These are phyloP conservation scores for Davidsoniella neocaledoniae DNA, from an alignment of 2,329 filamentous ascomycete species.

Conservation along the genomic window DNA sequence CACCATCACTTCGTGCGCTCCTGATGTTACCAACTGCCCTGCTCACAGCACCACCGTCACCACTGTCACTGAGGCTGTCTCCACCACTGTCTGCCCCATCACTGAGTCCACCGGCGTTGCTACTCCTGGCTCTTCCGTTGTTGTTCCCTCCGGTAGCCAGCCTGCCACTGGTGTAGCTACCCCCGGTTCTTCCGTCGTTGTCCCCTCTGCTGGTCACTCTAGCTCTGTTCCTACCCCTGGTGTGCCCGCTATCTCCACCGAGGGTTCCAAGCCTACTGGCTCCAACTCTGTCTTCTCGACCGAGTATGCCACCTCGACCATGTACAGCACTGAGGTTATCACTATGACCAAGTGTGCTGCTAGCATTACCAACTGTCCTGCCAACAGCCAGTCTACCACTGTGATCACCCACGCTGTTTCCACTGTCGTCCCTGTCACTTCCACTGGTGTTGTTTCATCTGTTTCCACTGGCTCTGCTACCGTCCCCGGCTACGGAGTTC, in stretches of 20 bases:
- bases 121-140: conserved; percentile 13
- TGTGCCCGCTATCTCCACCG: neutral
- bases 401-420: conserved; percentile 16
- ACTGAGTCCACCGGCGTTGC: conserved; percentile 14
- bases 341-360: conserved; percentile 10
- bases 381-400: neutral
- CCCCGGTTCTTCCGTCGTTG: conserved; percentile 12
- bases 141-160: conserved; percentile 13
- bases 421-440: conserved; percentile 29
- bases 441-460: neutral
- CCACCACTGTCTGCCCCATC: conserved; percentile 30
- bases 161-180: conserved; percentile 11
- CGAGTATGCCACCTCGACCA: neutral
- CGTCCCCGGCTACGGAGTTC: neutral
- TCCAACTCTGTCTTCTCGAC: neutral
- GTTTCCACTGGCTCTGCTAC: neutral
- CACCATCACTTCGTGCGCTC: conserved; percentile 25
- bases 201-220: neutral
- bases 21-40: conserved; percentile 24
- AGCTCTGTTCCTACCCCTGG: neutral
- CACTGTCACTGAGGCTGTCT: conserved; percentile 17
- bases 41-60: conserved; percentile 18
- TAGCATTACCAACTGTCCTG: conserved; percentile 7
- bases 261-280: neutral
- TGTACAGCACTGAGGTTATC: conserved; percentile 2